Conservation (phyloP, 169 alveolate species). For the Plasmodium cynomolgi region DNA sequence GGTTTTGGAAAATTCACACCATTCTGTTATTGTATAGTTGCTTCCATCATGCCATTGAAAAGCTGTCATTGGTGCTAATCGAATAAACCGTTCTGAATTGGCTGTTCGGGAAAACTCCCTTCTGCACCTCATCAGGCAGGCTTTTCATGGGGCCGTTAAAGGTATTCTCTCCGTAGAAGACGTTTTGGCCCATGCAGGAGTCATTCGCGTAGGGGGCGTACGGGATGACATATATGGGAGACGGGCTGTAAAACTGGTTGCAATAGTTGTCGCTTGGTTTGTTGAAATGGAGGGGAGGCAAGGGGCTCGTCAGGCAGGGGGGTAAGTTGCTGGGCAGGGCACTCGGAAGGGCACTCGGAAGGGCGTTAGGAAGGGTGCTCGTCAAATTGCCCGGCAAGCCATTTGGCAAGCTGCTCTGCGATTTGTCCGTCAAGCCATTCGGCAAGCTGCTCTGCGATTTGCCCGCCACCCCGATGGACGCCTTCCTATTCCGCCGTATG, state of each 20-base stretch:
- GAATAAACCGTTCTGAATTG: constrained; percentile 32
- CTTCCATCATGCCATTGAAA: background rate
- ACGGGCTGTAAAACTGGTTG: background rate
- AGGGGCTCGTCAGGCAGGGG: background rate
- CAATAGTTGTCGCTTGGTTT: background rate
- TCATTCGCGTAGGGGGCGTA: constrained; percentile 7
- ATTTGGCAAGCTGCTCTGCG: background rate
- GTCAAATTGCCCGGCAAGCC: background rate
- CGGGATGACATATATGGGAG: constrained; percentile 8
- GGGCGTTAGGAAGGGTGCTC: background rate
- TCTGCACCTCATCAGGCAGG: constrained; percentile 5
- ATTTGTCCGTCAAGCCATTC: background rate
- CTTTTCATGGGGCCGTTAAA: constrained; percentile 17
- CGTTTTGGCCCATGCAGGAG: background rate
- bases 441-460: background rate
- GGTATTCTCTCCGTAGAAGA: background rate
- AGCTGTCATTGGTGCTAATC: constrained; percentile 18
- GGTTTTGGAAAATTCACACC: background rate
- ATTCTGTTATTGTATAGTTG: background rate
- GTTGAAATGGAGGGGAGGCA: constrained; percentile 7
- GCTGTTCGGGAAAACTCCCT: background rate
- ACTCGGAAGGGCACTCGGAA: background rate
- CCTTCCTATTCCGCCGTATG: constrained; percentile 16
- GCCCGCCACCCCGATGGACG: background rate
- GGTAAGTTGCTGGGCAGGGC: background rate